Evolutionary conservation across 208 protist species (phyloP).

Genomic region (Plasmodiophora brassicae): DNA sequence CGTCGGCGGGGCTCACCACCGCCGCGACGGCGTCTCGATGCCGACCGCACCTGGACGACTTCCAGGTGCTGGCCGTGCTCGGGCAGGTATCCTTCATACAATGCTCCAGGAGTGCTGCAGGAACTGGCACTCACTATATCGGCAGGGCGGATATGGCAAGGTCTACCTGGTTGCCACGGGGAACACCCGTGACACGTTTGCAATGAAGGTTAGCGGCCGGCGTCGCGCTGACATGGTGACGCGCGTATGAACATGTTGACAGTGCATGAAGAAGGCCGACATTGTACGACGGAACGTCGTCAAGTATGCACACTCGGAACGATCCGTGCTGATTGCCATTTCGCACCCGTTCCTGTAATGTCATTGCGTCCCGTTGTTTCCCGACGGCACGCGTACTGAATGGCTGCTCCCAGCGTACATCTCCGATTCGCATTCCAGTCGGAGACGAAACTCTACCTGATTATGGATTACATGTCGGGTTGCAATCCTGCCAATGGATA

Average conservation of each 20-base stretch:
- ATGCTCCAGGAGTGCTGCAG: no score
- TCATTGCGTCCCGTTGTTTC: not conserved
- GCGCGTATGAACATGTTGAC: not conserved
- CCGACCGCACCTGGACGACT: not conserved
- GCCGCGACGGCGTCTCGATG: no score
- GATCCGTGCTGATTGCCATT: slow-evolving; percentile 31
- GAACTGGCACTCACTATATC: no score
- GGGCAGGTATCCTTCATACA: no score
- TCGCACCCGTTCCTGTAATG: slow-evolving; percentile 45
- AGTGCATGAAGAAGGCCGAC: slow-evolving; percentile 31
- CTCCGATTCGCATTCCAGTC: slow-evolving; percentile 52
- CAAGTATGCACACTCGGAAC: slow-evolving; percentile 43
- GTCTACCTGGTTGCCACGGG: not conserved
- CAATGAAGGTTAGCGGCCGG: slow-evolving; percentile 31
- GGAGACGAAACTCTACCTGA: slow-evolving; percentile 29
- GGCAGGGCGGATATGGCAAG: slow-evolving; percentile 23
- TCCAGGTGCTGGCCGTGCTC: not conserved
- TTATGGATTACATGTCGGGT: slow-evolving; percentile 48
- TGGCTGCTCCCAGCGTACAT: slow-evolving; percentile 35
- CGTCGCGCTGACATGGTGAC: not conserved
- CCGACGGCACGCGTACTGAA: not conserved
- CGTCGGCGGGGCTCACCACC: not conserved
- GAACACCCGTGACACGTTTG: not conserved
- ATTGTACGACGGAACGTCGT: slow-evolving; percentile 39
- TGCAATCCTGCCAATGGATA: not conserved